A percentile compares a stretch with the other conserved stretches of the same genome.
Evolutionary conservation across 495 filamentous ascomycete genomes (phyloP).

Genomic region (Penicillium herquei): DNA sequence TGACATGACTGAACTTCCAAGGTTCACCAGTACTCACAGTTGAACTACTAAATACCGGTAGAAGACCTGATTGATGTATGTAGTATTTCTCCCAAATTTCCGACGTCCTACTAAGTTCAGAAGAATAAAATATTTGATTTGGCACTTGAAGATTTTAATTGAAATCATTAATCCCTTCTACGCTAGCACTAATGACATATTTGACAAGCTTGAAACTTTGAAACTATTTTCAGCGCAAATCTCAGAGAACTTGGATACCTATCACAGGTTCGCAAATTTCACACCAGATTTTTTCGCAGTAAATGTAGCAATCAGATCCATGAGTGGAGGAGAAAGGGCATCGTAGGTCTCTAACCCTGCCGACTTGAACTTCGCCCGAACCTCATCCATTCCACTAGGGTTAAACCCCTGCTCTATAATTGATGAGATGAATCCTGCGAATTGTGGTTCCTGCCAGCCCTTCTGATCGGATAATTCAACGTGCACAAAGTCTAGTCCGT

Average conservation of each 20-base stretch:
- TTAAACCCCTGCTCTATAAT: slow-evolving; percentile 62
- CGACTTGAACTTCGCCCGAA: slow-evolving; percentile 45
- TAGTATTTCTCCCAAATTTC: too few species aligned
- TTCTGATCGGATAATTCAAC: slow-evolving; percentile 52
- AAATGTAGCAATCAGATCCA: slow-evolving; percentile 58
- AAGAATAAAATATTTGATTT: too few species aligned
- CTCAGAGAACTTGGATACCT: not conserved
- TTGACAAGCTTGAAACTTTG: too few species aligned
- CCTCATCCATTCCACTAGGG: slow-evolving; percentile 48
- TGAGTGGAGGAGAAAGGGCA: slow-evolving; percentile 51
- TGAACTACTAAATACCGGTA: too few species aligned
- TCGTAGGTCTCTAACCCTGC: slow-evolving; percentile 57
- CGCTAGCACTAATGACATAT: too few species aligned
- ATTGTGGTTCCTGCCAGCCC: slow-evolving; percentile 64
- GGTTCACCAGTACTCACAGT: too few species aligned
- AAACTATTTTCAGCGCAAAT: too few species aligned
- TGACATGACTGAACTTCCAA: too few species aligned
- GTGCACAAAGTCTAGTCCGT: slow-evolving; percentile 62
- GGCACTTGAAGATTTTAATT: too few species aligned
- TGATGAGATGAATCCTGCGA: slow-evolving; percentile 58
- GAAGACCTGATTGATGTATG: too few species aligned
- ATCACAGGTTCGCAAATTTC: slow-evolving; percentile 24
- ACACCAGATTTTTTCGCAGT: slow-evolving; percentile 44
- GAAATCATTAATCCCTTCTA: too few species aligned
- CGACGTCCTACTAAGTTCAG: too few species aligned